Base-by-base conservation (phyloP, 2,329 filamentous ascomycete species). In the Cladosporium sp. region DNA sequence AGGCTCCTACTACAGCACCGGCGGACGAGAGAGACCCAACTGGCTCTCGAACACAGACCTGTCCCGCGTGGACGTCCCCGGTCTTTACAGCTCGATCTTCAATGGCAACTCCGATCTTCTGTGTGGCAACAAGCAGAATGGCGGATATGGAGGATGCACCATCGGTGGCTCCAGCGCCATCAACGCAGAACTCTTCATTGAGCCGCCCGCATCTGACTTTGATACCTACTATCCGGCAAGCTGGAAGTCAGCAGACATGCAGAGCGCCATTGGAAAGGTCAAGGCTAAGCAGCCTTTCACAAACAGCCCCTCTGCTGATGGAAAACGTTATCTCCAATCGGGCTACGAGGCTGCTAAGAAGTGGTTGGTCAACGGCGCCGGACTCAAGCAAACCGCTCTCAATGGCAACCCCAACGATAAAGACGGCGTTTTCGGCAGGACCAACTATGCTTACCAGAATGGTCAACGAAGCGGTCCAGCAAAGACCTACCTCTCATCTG, bases 121-220 rank as follows among this genome's bases (percentile, higher is more conserved):
- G 2, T 82, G 80, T 61, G 61, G 74, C 2, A 72, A 74, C 7
- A 65, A 74, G 3, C 69, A 78, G 14, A 74, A 75, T 61, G 74
- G 74, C 37, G 58, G 55, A 12, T 65, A 63, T 47, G 60, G 77
- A 22, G 82, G 76, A 28, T 84, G 82, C 65, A 78, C 78, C 0
- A 72, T 82, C 14, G 80, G 81, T 5, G 81, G 81, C 8, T 77
- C 75, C 59, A 80, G 77, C 49, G 80, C 81, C 9, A 80, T 83
- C 68, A 83, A 83, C 58, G 81, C 80, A 5, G 80, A 80, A 8
- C 66, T 83, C 1, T 82, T 76, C 66, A 82, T 82, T 61, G 76
- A 82, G 60, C 80, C 81, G 5, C 80, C 80, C 0, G 75, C 78
- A 1, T 78, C 77, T 1, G 81, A 83, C 61, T 83, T 78, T 73